Evolutionary conservation across 2,329 filamentous ascomycete genomes (phyloP), one percentile per base, ranked within the genome.

Genomic region (Onygenales sp.): DNA sequence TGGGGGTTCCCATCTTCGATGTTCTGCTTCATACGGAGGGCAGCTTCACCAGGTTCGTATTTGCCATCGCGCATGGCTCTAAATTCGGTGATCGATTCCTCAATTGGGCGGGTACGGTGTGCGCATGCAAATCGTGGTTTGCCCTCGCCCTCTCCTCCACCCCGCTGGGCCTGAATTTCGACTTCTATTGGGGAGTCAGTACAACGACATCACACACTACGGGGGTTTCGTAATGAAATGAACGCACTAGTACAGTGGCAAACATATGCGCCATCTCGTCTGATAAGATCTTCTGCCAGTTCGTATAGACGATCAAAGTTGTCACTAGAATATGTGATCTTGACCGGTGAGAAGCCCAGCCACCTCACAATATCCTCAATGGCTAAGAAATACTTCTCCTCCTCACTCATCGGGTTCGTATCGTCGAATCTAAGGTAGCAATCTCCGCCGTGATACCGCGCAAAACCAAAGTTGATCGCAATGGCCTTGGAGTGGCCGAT

Each of bases 401-500:
- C 87, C 69, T 97, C 93, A 46, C 87, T 88, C 59, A 91, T 89
- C 1, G 93, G 93, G 68, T 97, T 97, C 11, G 93, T 97, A 64
- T 97, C 93, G 68, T 97, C 93, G 69, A 88, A 95, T 63, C 92
- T 80, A 57, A 90, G 72, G 64, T 86, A 85, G 69, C 83, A 87
- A 57, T 84, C 76, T 55, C 92, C 92, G 38, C 86, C 86, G 66
- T 95, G 87, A 65, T 85, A 84, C 64, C 81, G 83, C 11, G 93
- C 92, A 68, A 96, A 97, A 6, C 92, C 92, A 72, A 97, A 97
- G 72, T 97, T 96, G 69, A 97, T 83, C 0, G 89, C 86, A 68
- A 97, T 96, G 21, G 93, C 92, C 75, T 97, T 97, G 59, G 87
- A 87, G 67, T 97, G 93, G 17, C 92, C 92, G 61, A 97, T 87